phyloP scores from a whole-genome alignment of 2,329 filamentous ascomycete genomes.

The Penicillium sp. region DNA sequence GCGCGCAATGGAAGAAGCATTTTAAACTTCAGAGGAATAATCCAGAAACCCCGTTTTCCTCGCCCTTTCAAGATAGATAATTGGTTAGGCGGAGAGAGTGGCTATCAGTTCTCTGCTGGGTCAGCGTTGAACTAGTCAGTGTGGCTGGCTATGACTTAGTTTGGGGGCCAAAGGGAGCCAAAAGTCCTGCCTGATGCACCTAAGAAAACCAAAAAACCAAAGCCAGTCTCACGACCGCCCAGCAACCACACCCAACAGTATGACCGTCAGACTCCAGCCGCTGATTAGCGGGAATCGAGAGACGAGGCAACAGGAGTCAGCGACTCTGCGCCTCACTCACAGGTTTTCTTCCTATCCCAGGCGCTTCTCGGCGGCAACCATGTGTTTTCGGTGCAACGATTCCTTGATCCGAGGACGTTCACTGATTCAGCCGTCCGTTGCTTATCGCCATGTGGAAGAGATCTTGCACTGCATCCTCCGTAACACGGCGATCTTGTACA shows the following conservation, averaged over 20 bases:
- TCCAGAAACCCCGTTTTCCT: constrained; percentile 15
- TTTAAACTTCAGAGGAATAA: constrained; percentile 5
- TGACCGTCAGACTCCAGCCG: constrained; percentile 9
- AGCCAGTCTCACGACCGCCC: constrained; percentile 2
- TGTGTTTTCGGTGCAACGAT: background rate
- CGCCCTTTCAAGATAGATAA: background rate
- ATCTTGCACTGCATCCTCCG: constrained; percentile 25
- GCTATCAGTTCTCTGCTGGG: background rate
- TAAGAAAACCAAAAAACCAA: constrained; percentile 4
- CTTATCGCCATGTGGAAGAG: constrained; percentile 31
- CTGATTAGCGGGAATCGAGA: constrained; percentile 6
- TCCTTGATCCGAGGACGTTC: background rate
- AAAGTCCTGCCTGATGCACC: constrained; percentile 7
- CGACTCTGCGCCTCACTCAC: background rate
- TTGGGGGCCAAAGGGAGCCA: constrained; percentile 18
- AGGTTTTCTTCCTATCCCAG: constrained; percentile 5
- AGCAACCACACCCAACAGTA: constrained; percentile 1
- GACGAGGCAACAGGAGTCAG: constrained; percentile 9
- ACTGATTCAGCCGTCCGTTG: constrained; percentile 20
- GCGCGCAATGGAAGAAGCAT: background rate
- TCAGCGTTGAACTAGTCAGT: constrained; percentile 17
- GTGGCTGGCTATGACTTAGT: constrained; percentile 19
- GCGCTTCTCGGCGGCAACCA: background rate
- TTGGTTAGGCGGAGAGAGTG: too few relatives aligned
- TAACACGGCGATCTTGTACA: constrained; percentile 26